Conservation (phyloP, 2,329 filamentous ascomycete genomes). For the Teratosphaeria viscida region DNA sequence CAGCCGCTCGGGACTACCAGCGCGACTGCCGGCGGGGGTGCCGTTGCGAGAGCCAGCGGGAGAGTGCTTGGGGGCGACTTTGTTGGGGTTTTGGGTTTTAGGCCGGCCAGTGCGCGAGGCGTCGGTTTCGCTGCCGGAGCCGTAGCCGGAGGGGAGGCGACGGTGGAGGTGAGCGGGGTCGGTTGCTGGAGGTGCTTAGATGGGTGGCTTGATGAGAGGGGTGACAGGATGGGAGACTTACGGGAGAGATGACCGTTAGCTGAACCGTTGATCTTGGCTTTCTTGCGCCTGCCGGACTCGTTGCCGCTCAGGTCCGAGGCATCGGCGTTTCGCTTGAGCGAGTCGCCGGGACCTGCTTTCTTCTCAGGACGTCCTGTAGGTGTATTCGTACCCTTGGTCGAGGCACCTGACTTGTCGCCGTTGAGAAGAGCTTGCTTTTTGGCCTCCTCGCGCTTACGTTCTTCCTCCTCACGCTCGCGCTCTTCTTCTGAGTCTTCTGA, state of each 20-base stretch:
- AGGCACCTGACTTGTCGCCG: constrained; percentile 44
- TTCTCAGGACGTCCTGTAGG: constrained; percentile 47
- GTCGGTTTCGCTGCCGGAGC: constrained; percentile 62
- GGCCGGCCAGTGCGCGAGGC: constrained; percentile 51
- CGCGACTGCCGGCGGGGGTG: constrained; percentile 20
- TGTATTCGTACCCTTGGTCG: constrained; percentile 61
- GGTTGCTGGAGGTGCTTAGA: constrained; percentile 9
- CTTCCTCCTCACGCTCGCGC: constrained; percentile 47
- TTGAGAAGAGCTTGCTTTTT: constrained; percentile 37
- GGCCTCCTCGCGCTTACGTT: constrained; percentile 43
- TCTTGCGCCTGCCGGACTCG: constrained; percentile 67
- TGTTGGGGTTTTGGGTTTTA: constrained; percentile 29
- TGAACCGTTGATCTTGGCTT: constrained; percentile 36
- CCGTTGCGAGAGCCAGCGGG: constrained; percentile 27
- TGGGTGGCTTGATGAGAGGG: not conserved
- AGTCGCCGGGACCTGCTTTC: constrained; percentile 36
- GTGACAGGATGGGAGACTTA: constrained; percentile 5
- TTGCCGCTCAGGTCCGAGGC: constrained; percentile 86
- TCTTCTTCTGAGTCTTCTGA: constrained; percentile 57
- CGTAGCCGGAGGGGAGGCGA: constrained; percentile 30
- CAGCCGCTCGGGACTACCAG: constrained; percentile 6
- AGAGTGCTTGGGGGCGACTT: constrained; percentile 45
- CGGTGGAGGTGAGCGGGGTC: constrained; percentile 5
- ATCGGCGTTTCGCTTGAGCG: constrained; percentile 76
- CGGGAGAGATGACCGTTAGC: constrained; percentile 14